phyloP scores from a whole-genome alignment of 768 basidiomycete species.

The Serendipita sp. region DNA sequence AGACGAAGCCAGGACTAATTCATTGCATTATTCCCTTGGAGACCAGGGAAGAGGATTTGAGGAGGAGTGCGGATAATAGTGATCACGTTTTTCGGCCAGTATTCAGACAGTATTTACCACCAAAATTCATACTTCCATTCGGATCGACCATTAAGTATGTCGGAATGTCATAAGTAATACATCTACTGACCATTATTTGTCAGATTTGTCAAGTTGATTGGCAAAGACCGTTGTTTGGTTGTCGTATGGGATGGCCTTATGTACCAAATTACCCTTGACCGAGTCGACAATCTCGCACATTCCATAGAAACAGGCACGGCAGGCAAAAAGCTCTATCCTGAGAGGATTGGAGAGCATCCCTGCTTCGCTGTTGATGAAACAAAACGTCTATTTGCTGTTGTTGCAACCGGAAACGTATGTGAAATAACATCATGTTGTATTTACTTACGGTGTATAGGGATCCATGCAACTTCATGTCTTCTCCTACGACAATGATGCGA shows the following conservation, averaged over 20 bases:
- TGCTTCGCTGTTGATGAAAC: slow-evolving; percentile 37
- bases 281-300: slow-evolving; percentile 17
- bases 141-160: background rate
- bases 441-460: background rate
- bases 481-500: slow-evolving; percentile 29
- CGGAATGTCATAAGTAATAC: background rate
- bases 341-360: slow-evolving; percentile 30
- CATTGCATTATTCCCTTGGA: slow-evolving; percentile 21
- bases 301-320: slow-evolving; percentile 16
- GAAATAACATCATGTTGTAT: background rate
- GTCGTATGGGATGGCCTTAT: slow-evolving; percentile 23
- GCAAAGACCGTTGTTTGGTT: slow-evolving; percentile 25
- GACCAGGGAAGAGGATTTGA: slow-evolving; percentile 21
- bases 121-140: background rate
- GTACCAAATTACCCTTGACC: slow-evolving; percentile 26
- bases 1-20: slow-evolving; percentile 11
- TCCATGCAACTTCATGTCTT: slow-evolving; percentile 28
- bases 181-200: background rate
- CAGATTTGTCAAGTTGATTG: slow-evolving; percentile 27
- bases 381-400: slow-evolving; percentile 27
- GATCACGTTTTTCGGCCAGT: background rate
- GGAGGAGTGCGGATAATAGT: background rate
- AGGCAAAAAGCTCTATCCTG: slow-evolving; percentile 23
- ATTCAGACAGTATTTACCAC: background rate
- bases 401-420: slow-evolving; percentile 1